Percentiles rank a stretch among this genome's conserved stretches.
These are phyloP conservation scores for Oxytropis ochrocephala DNA, from an alignment of 306 rosid species.

Conservation along the genomic window DNA sequence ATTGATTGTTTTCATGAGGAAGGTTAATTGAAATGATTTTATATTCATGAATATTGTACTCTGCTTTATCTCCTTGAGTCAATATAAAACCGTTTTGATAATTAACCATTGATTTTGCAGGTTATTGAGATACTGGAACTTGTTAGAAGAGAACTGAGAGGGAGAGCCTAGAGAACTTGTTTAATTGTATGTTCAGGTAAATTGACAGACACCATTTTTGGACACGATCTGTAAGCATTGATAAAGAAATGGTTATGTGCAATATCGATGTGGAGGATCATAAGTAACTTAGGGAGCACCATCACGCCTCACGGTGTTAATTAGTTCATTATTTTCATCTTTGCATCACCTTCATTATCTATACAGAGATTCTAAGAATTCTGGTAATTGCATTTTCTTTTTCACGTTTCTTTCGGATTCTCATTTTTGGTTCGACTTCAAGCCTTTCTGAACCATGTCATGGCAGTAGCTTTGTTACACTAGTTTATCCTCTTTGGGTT, in stretches of 20 bases:
- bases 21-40: constrained; percentile 3
- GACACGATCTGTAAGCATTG: background rate
- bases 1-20: background rate
- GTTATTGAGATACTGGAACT: constrained; percentile 71
- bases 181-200: constrained; percentile 46
- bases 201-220: background rate
- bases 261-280: too few relatives aligned
- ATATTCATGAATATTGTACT: constrained; percentile 1
- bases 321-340: background rate
- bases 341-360: background rate
- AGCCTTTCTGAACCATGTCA: background rate
- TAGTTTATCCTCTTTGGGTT: background rate
- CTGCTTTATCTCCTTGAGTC: background rate
- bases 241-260: background rate
- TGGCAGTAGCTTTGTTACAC: background rate
- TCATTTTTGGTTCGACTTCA: background rate
- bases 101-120: constrained; percentile 36
- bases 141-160: constrained; percentile 61
- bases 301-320: background rate
- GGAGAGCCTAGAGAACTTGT: constrained; percentile 33
- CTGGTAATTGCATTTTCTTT: background rate
- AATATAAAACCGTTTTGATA: background rate
- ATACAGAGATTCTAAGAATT: background rate
- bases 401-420: background rate
- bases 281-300: background rate